phyloP scores from a whole-genome alignment of 345 rosid genomes.

The Syzygium jambos region DNA sequence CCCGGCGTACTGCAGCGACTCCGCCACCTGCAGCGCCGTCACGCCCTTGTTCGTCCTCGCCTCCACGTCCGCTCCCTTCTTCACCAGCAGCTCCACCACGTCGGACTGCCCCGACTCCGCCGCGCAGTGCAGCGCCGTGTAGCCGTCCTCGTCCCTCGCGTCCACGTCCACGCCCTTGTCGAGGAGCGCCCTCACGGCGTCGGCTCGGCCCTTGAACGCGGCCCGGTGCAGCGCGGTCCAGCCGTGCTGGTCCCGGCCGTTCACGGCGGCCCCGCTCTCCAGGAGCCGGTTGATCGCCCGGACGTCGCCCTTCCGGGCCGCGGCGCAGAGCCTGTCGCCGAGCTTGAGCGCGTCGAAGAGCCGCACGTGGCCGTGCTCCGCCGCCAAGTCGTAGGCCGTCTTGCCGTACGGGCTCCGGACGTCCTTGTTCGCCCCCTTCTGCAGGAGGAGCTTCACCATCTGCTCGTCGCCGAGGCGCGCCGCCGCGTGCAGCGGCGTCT shows the following conservation, averaged over 20 bases:
- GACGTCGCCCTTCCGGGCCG: constrained; percentile 47
- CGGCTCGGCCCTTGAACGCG: constrained; percentile 41
- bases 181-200: constrained; percentile 23
- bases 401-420: constrained; percentile 36
- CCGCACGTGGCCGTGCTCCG: constrained; percentile 36
- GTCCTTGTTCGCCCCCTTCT: constrained; percentile 49
- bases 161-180: constrained; percentile 48
- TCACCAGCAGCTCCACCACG: constrained; percentile 44
- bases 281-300: constrained; percentile 25
- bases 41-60: constrained; percentile 44
- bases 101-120: constrained; percentile 54
- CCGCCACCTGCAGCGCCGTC: constrained; percentile 40
- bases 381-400: constrained; percentile 47
- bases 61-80: constrained; percentile 44
- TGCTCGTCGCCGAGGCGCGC: constrained; percentile 49
- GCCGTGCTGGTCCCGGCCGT: constrained; percentile 53
- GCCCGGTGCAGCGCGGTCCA: constrained; percentile 67
- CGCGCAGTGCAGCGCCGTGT: constrained; percentile 63
- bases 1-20: constrained; percentile 43
- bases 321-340: constrained; percentile 40
- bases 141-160: constrained; percentile 59
- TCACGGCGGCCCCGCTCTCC: constrained; percentile 43
- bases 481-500: constrained; percentile 43
- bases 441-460: constrained; percentile 42
- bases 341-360: constrained; percentile 48